These are phyloP conservation scores for Phytophthora sojae DNA, from an alignment of 352 stramenopile genomes.

Conservation along the genomic window DNA sequence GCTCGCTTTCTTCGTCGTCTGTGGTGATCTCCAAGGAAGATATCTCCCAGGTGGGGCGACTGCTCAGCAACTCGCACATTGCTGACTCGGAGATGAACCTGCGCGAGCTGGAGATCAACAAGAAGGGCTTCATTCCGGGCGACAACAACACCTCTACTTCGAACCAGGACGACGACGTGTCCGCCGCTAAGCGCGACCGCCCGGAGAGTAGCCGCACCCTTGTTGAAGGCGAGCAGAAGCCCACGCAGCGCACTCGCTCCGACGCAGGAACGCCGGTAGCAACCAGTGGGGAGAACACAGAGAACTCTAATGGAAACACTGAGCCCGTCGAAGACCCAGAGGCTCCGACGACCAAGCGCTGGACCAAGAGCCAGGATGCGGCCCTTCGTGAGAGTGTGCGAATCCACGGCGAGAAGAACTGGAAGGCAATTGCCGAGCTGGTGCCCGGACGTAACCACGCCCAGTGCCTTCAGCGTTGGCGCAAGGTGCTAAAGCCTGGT, in stretches of 20 bases:
- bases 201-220: slow-evolving; percentile 72
- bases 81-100: slow-evolving; percentile 81
- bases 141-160: slow-evolving; percentile 16
- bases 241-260: slow-evolving; percentile 64
- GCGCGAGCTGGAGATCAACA: slow-evolving; percentile 81
- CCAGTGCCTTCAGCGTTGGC: slow-evolving; percentile 91
- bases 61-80: slow-evolving; percentile 85
- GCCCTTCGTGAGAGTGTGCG: slow-evolving; percentile 84
- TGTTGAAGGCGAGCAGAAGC: slow-evolving; percentile 68
- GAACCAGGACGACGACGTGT: slow-evolving; percentile 42
- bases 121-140: slow-evolving; percentile 54
- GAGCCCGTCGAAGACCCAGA: slow-evolving; percentile 63
- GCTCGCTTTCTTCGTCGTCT: slow-evolving; percentile 75
- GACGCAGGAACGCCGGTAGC: slow-evolving; percentile 36
- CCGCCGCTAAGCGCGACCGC: slow-evolving; percentile 71
- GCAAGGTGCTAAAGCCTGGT: slow-evolving; percentile 94
- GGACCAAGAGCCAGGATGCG: slow-evolving; percentile 89
- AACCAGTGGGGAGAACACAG: slow-evolving; percentile 27
- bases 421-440: slow-evolving; percentile 89
- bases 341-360: slow-evolving; percentile 85
- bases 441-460: slow-evolving; percentile 87
- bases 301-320: slow-evolving; percentile 49
- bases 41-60: slow-evolving; percentile 68
- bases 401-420: slow-evolving; percentile 90
- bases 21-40: slow-evolving; percentile 84